These are phyloP conservation scores for Hymenoscyphus infarciens DNA, from an alignment of 2,329 filamentous ascomycete genomes.

Conservation along the genomic window DNA sequence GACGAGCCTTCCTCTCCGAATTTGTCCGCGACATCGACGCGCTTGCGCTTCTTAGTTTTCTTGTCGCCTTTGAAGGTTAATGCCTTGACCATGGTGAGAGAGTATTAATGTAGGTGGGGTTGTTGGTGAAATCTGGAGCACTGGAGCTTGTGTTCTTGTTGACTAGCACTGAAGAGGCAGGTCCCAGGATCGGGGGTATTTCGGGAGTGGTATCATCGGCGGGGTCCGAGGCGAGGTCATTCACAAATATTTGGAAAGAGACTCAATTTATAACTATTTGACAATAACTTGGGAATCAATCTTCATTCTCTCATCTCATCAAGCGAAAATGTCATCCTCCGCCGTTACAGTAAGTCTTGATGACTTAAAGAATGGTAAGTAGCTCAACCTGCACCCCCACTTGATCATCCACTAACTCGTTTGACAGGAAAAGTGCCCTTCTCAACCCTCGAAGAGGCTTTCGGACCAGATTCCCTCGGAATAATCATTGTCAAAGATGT, in stretches of 20 bases:
- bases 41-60: slow-evolving; percentile 88
- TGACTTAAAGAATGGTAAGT: slow-evolving; percentile 55
- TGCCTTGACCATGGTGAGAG: slow-evolving; percentile 72
- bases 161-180: slow-evolving; percentile 2
- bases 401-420: slow-evolving; percentile 16
- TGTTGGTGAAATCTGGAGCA: background rate
- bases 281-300: background rate
- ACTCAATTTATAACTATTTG: background rate
- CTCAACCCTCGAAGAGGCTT: slow-evolving; percentile 69
- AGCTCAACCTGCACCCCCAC: background rate
- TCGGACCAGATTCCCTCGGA: slow-evolving; percentile 84
- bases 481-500: slow-evolving; percentile 92
- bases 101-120: slow-evolving; percentile 1
- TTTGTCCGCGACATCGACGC: slow-evolving; percentile 47
- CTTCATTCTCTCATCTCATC: background rate
- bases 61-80: slow-evolving; percentile 97
- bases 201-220: slow-evolving; percentile 4
- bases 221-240: slow-evolving; percentile 8
- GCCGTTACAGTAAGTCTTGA: slow-evolving; percentile 54
- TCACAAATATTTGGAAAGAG: background rate
- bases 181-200: slow-evolving; percentile 9
- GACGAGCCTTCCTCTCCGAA: slow-evolving; percentile 35
- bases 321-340: slow-evolving; percentile 24
- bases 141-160: background rate
- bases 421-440: slow-evolving; percentile 62